These are phyloP conservation scores for Neurospora pannonica DNA, from an alignment of 495 filamentous ascomycete species.

Conservation along the genomic window DNA sequence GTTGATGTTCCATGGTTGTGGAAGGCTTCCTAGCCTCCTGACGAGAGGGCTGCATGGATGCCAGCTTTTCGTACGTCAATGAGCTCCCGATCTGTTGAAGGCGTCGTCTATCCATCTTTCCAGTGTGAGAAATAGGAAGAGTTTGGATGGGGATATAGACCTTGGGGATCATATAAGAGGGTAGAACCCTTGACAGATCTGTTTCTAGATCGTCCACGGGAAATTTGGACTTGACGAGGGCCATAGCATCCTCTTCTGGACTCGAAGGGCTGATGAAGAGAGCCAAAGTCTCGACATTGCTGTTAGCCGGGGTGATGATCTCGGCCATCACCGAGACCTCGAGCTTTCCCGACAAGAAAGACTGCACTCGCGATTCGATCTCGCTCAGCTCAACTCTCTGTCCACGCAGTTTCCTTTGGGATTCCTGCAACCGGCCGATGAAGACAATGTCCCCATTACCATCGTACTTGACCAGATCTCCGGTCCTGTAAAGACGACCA, in stretches of 20 bases:
- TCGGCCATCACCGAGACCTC: slow-evolving; percentile 20
- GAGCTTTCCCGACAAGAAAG: slow-evolving; percentile 6
- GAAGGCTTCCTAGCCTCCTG: neutral
- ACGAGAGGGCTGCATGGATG: slow-evolving; percentile 8
- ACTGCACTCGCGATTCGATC: slow-evolving; percentile 21
- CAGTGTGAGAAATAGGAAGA: slow-evolving; percentile 34
- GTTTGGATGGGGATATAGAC: slow-evolving; percentile 17
- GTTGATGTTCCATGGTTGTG: slow-evolving; percentile 4
- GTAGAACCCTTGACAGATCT: slow-evolving; percentile 28
- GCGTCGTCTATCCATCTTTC: slow-evolving; percentile 42
- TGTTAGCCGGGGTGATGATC: slow-evolving; percentile 27
- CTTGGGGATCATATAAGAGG: slow-evolving; percentile 48
- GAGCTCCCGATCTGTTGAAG: slow-evolving; percentile 18
- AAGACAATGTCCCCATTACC: slow-evolving; percentile 29
- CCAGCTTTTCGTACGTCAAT: neutral
- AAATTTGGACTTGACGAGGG: neutral
- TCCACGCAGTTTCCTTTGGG: slow-evolving; percentile 31
- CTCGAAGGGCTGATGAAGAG: slow-evolving; percentile 21
- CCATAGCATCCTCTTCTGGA: slow-evolving; percentile 9
- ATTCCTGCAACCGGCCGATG: slow-evolving; percentile 23
- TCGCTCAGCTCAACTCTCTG: slow-evolving; percentile 31
- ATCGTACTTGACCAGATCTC: slow-evolving; percentile 41
- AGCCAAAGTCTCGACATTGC: slow-evolving; percentile 4
- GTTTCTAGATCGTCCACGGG: neutral
- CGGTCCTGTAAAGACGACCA: slow-evolving; percentile 24